Percentiles rank a stretch among this genome's conserved stretches.
Conservation (phyloP, 2,329 filamentous ascomycete species). For the Claviceps capensis region DNA sequence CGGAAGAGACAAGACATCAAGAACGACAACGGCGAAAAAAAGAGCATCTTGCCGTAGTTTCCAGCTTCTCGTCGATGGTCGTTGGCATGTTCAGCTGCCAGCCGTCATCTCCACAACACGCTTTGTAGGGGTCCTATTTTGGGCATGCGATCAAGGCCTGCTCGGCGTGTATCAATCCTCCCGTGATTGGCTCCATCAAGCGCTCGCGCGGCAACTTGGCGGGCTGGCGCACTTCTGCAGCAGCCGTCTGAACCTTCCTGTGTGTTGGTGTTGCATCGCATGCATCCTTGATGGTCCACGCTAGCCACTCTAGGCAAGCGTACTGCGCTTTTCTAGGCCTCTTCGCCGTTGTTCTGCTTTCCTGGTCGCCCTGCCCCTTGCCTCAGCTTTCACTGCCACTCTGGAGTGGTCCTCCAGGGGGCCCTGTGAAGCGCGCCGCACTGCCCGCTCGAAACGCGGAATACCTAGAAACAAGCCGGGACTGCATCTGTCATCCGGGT, state of each 20-base stretch:
- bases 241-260: not conserved
- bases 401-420: not conserved
- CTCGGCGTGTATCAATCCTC: not conserved
- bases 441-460: not conserved
- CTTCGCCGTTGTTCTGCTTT: not conserved
- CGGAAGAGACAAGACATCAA: no score
- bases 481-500: not conserved
- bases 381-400: conserved; percentile 4
- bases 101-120: not conserved
- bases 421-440: no score
- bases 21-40: no score
- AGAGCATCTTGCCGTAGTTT: no score
- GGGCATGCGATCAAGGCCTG: not conserved
- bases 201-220: conserved; percentile 3
- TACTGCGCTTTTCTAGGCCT: not conserved
- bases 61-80: no score
- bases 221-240: not conserved
- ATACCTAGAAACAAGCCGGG: conserved; percentile 1
- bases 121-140: conserved; percentile 7
- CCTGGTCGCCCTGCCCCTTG: not conserved
- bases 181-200: conserved; percentile 5
- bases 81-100: no score
- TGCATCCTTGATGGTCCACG: not conserved
- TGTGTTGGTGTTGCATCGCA: not conserved
- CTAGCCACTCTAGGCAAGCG: not conserved